phyloP scores from a whole-genome alignment of 2,329 filamentous ascomycete genomes.

The Talaromyces sp. region DNA sequence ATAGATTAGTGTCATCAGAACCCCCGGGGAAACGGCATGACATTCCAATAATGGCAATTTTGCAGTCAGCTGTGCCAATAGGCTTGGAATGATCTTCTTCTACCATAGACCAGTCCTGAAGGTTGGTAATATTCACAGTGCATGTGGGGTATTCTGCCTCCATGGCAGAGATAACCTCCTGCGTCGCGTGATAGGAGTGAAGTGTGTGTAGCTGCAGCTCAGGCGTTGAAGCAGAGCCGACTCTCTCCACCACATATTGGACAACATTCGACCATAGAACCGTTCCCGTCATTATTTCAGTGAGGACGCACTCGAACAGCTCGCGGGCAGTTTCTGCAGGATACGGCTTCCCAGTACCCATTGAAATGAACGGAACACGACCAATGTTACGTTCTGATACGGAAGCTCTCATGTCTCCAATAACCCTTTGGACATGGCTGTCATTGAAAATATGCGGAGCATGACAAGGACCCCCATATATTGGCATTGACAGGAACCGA shows the following conservation, averaged over 20 bases:
- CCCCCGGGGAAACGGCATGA: constrained; percentile 1
- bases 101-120: not conserved
- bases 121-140: not conserved
- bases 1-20: not conserved
- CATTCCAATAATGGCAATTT: not conserved
- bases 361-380: not conserved
- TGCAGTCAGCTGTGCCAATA: not conserved
- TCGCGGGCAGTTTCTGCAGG: not conserved
- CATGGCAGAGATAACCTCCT: not conserved
- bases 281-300: not conserved
- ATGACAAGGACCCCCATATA: constrained; percentile 1
- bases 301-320: not conserved
- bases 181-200: not conserved
- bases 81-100: not conserved
- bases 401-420: not conserved
- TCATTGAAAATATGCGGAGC: not conserved
- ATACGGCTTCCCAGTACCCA: not conserved
- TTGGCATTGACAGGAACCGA: not conserved
- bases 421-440: not conserved
- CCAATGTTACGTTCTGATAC: not conserved
- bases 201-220: not conserved
- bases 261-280: not conserved
- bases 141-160: not conserved
- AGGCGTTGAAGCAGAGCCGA: not conserved
- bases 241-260: not conserved